phyloP scores from a whole-genome alignment of 2,329 filamentous ascomycete genomes.

The Hymenoscyphus albidus region DNA sequence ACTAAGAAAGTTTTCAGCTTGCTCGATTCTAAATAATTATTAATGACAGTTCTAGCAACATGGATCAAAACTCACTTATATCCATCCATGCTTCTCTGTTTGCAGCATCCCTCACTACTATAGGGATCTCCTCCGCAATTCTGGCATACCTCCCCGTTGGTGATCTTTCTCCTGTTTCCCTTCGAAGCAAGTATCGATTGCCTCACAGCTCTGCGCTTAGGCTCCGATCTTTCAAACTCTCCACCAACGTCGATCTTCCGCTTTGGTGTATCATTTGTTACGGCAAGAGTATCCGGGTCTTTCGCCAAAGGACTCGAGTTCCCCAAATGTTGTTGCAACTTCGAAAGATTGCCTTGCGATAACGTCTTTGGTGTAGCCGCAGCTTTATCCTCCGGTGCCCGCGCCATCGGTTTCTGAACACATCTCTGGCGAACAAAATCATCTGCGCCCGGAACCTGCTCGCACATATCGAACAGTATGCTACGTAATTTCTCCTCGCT shows the following conservation, averaged over 20 bases:
- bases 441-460: background rate
- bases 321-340: background rate
- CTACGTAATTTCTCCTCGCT: background rate
- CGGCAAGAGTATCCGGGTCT: background rate
- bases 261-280: background rate
- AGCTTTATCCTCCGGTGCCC: background rate
- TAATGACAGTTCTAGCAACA: background rate
- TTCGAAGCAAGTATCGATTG: background rate
- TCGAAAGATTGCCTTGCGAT: background rate
- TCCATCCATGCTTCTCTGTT: background rate
- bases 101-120: background rate
- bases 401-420: background rate
- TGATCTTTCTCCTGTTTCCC: background rate
- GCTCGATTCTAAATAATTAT: background rate
- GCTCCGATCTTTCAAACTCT: background rate
- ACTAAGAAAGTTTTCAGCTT: background rate
- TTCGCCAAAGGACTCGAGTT: background rate
- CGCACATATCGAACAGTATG: background rate
- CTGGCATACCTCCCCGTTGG: background rate
- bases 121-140: background rate
- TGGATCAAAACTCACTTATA: background rate
- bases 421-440: constrained; percentile 1
- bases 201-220: background rate
- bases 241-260: background rate
- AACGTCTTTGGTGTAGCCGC: background rate